These are phyloP conservation scores for Juglanconis sp. DNA, from an alignment of 2,329 filamentous ascomycete species.

Conservation along the genomic window DNA sequence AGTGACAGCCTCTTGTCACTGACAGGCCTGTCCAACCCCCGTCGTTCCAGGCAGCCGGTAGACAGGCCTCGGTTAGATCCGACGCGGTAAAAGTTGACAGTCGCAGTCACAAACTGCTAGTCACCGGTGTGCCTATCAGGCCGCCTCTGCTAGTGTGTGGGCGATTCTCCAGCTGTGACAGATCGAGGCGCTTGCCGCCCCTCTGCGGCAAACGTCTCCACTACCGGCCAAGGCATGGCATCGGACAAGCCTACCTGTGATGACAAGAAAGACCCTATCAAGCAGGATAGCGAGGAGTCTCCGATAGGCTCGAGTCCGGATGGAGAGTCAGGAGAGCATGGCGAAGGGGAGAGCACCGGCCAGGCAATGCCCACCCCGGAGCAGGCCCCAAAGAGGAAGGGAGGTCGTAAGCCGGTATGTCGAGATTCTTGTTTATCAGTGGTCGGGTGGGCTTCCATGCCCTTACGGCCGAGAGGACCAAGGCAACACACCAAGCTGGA, in stretches of 20 bases:
- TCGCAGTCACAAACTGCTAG: slow-evolving; percentile 6
- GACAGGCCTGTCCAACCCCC: slow-evolving; percentile 11
- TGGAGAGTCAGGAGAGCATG: slow-evolving; percentile 21
- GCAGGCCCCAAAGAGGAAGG: slow-evolving; percentile 87
- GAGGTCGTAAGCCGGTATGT: slow-evolving; percentile 90
- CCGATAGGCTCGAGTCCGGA: slow-evolving; percentile 56
- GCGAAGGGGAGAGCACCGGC: slow-evolving; percentile 35
- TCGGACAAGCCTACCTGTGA: slow-evolving; percentile 60
- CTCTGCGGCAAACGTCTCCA: slow-evolving; percentile 36
- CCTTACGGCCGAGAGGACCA: not conserved
- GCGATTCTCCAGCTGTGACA: slow-evolving; percentile 13
- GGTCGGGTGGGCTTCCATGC: not conserved
- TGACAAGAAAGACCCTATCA: slow-evolving; percentile 54
- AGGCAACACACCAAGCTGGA: not conserved
- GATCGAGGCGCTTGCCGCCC: slow-evolving; percentile 38
- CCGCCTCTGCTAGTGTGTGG: slow-evolving; percentile 3
- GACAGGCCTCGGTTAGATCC: slow-evolving; percentile 14
- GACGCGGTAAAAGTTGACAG: slow-evolving; percentile 9
- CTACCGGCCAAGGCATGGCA: slow-evolving; percentile 50
- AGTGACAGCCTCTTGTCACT: slow-evolving; percentile 2
- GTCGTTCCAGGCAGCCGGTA: slow-evolving; percentile 10
- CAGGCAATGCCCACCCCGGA: slow-evolving; percentile 43
- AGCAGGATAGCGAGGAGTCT: slow-evolving; percentile 62
- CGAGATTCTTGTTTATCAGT: slow-evolving; percentile 2
- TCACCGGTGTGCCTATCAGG: slow-evolving; percentile 2